Conservation (phyloP, 1,284 basidiomycete species). For the Ceratobasidium sp. region DNA sequence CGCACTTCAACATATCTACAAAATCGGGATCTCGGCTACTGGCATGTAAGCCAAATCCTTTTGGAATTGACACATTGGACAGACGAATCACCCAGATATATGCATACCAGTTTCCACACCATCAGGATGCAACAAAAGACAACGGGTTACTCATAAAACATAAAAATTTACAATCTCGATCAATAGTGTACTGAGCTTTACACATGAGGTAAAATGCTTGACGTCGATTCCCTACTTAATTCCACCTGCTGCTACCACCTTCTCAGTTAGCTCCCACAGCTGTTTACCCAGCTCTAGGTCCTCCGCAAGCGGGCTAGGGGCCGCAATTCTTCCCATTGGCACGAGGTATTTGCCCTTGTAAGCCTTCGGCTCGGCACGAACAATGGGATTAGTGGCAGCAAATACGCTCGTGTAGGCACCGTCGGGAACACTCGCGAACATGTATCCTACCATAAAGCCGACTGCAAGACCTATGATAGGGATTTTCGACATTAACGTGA, state of each 20-base stretch:
- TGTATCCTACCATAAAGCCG: neutral
- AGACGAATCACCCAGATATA: too few relatives aligned
- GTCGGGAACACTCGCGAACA: slow-evolving; percentile 47
- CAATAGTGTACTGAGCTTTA: too few relatives aligned
- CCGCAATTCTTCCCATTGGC: slow-evolving; percentile 47
- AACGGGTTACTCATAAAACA: too few relatives aligned
- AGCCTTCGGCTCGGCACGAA: slow-evolving; percentile 46
- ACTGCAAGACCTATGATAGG: neutral
- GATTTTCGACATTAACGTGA: neutral
- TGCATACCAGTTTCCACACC: too few relatives aligned
- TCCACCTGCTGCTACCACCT: slow-evolving; percentile 21
- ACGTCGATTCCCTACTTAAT: too few relatives aligned
- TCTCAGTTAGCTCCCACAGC: slow-evolving; percentile 47
- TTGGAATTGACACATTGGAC: too few relatives aligned
- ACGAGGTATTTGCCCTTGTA: slow-evolving; percentile 50
- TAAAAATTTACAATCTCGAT: too few relatives aligned
- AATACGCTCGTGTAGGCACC: slow-evolving; percentile 53
- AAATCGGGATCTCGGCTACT: too few relatives aligned
- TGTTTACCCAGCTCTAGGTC: slow-evolving; percentile 41
- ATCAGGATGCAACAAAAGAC: too few relatives aligned
- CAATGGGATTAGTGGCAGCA: slow-evolving; percentile 51
- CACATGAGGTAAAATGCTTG: too few relatives aligned
- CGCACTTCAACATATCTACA: too few relatives aligned
- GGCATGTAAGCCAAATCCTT: too few relatives aligned
- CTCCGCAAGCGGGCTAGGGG: slow-evolving; percentile 37